Evolutionary conservation across 257 asterid species (phyloP).

Genomic region (Przewalskia tangutica): DNA sequence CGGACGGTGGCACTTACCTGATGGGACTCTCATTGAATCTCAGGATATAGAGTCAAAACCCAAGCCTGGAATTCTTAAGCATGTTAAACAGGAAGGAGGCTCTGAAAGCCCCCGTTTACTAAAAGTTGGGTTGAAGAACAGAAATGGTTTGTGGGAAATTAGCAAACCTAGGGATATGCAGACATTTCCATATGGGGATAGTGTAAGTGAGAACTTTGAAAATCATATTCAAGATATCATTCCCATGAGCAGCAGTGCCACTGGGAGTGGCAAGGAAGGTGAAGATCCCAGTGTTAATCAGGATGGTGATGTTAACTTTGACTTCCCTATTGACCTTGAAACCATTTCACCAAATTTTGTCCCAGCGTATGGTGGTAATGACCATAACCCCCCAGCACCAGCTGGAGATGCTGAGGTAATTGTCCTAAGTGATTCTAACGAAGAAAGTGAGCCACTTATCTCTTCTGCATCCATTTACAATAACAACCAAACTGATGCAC

Average conservation of each 20-base stretch:
- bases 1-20: conserved; percentile 82
- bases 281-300: conserved; percentile 89
- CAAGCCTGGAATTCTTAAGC: too few species aligned
- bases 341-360: too few species aligned
- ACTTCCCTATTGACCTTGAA: too few species aligned
- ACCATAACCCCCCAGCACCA: conserved; percentile 28
- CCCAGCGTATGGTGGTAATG: conserved; percentile 1
- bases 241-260: conserved; percentile 86
- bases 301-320: conserved; percentile 45
- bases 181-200: conserved; percentile 31
- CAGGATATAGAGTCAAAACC: conserved; percentile 29
- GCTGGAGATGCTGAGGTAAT: conserved; percentile 54
- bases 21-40: conserved; percentile 50
- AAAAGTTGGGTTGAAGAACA: conserved; percentile 55
- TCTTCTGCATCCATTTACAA: conserved; percentile 28
- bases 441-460: conserved; percentile 39
- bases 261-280: conserved; percentile 73
- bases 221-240: conserved; percentile 28
- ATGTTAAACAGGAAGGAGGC: neutral
- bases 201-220: conserved; percentile 27
- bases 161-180: conserved; percentile 45
- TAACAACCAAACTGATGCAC: conserved; percentile 25
- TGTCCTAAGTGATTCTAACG: conserved; percentile 84
- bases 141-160: conserved; percentile 71
- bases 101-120: conserved; percentile 64